Evolutionary conservation across 1,139 yeast genomes (phyloP), one percentile per base, ranked within the genome.

Genomic region (Yamadazyma dushanensis): DNA sequence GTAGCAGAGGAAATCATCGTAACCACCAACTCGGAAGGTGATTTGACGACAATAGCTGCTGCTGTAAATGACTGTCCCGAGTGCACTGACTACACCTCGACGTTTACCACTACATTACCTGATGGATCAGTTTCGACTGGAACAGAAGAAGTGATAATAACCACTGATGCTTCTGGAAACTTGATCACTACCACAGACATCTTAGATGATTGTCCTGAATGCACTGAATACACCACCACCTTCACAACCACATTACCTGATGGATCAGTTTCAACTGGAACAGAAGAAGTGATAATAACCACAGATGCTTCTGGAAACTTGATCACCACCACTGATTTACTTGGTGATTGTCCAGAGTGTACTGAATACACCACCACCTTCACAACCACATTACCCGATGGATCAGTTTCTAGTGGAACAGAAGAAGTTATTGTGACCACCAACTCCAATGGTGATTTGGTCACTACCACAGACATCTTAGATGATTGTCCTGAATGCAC

Each of bases 331-430:
- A 30, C 40, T 20, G 17, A 23, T 9, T 25, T 32, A 9, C n/a
- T n/a, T n/a, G 31, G 37, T 7, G 30, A 28, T 10, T 35, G 38
- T 19, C 36, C 38, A 21, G 38, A 34, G 11, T 39, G 43, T 34
- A 31, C 39, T 16, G 39, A 38, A 9, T 41, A 32, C 33, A 40
- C 45, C 17, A 38, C 41, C 17, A 27, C 33, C 14, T 33, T 26
- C 20, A 29, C 34, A 19, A 32, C 39, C 8, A 42, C 44, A 16
- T 26, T 10, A 16, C 17, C 43, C 35, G 43, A 51, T 16, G 46
- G 41, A 14, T 45, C 39, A 43, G 40, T 51, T 13, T 49, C 51
- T 11, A 49, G 52, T 3, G 38, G 20, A 10, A 16, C 38, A 5
- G 40, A 28, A 20, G 44, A 34, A 18, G 46, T 41, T 11, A 32